A percentile compares a stretch with the other conserved stretches of the same genome.
Evolutionary conservation across 1,139 yeast genomes (phyloP).

Genomic region (Geotrichum bryndzae): DNA sequence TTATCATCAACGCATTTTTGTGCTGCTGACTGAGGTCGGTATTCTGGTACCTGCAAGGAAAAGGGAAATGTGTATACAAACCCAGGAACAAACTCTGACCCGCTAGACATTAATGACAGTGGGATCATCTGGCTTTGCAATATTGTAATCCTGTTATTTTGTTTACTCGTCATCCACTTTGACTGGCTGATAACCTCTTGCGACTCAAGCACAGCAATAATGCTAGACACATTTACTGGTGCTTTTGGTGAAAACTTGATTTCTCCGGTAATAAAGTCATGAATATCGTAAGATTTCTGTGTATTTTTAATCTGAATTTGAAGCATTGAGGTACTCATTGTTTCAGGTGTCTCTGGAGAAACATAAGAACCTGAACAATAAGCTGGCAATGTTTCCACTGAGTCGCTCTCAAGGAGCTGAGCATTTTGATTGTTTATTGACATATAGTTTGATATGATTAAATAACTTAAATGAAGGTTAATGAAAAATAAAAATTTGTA

Average conservation of each 20-base stretch:
- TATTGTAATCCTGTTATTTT: background rate
- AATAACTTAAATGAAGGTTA: background rate
- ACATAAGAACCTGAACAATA: background rate
- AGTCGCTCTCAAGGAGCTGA: background rate
- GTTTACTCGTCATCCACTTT: background rate
- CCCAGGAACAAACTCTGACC: background rate
- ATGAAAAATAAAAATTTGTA: background rate
- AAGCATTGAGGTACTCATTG: background rate
- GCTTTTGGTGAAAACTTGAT: background rate
- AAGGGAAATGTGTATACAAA: background rate
- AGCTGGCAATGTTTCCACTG: background rate
- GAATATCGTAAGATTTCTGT: background rate
- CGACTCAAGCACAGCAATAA: background rate
- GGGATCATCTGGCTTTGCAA: background rate
- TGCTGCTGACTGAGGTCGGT: background rate
- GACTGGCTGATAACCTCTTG: background rate
- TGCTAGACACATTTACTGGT: background rate
- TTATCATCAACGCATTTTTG: background rate
- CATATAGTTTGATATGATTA: background rate
- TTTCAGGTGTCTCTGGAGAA: background rate
- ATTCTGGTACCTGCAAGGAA: background rate
- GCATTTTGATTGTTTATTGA: background rate
- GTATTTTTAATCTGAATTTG: background rate
- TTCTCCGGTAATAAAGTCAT: background rate
- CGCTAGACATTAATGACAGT: background rate